These are phyloP conservation scores for Erysimum pusillum DNA, from an alignment of 441 rosid genomes.

Conservation along the genomic window DNA sequence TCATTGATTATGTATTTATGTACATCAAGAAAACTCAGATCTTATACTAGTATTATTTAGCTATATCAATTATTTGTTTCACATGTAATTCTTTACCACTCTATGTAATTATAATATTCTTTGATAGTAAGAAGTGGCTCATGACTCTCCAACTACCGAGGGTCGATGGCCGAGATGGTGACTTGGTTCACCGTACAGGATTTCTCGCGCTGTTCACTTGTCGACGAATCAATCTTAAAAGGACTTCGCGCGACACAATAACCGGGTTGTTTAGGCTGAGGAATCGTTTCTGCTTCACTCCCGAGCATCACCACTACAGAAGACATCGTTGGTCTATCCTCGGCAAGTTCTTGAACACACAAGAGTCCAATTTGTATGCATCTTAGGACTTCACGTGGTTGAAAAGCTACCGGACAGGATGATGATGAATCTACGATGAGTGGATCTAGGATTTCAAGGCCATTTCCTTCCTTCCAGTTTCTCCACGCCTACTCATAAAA, in stretches of 20 bases:
- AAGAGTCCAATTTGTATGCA: slow-evolving; percentile 52
- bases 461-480: neutral
- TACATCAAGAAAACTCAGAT: too few species aligned
- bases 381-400: neutral
- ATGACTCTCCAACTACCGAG: too few species aligned
- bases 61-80: too few species aligned
- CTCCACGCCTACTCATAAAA: too few species aligned
- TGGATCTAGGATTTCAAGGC: slow-evolving; percentile 7
- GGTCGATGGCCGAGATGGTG: neutral
- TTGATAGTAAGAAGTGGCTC: too few species aligned
- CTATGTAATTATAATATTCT: too few species aligned
- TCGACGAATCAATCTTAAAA: neutral
- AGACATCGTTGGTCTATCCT: slow-evolving; percentile 54
- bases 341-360: slow-evolving; percentile 52
- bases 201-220: neutral
- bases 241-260: neutral
- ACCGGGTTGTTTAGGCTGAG: neutral
- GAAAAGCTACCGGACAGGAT: neutral
- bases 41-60: too few species aligned
- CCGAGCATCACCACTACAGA: slow-evolving; percentile 51
- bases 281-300: slow-evolving; percentile 25
- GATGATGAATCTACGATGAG: neutral
- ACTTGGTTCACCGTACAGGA: neutral
- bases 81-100: too few species aligned
- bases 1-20: too few species aligned